Evolutionary conservation across 2,329 filamentous ascomycete species (phyloP).

Genomic region (Bipolaris bicolor): DNA sequence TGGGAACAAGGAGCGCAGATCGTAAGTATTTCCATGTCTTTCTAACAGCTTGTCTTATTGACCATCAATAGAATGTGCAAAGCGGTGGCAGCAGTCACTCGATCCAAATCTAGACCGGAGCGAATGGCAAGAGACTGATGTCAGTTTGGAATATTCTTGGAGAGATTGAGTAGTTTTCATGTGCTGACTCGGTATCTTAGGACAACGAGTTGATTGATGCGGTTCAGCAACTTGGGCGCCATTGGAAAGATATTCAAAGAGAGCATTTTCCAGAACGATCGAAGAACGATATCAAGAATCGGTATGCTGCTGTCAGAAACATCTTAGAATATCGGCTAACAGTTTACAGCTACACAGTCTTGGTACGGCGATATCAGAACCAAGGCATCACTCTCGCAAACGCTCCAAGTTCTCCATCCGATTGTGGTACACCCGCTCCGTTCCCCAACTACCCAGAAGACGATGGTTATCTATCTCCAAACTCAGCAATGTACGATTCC

Average conservation of each 20-base stretch:
- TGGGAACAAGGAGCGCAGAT: constrained; percentile 50
- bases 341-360: constrained; percentile 36
- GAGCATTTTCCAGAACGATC: constrained; percentile 46
- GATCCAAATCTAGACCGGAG: constrained; percentile 51
- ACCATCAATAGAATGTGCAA: constrained; percentile 52
- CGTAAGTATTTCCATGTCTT: constrained; percentile 36
- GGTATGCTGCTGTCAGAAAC: constrained; percentile 26
- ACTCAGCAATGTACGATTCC: constrained; percentile 24
- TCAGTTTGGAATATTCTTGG: constrained; percentile 17
- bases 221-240: constrained; percentile 42
- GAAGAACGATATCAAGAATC: constrained; percentile 50
- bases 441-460: constrained; percentile 24
- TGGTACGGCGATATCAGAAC: constrained; percentile 40
- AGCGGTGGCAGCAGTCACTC: constrained; percentile 55
- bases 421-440: constrained; percentile 21
- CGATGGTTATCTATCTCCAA: constrained; percentile 27
- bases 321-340: neutral
- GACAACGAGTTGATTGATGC: constrained; percentile 42
- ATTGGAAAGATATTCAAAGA: constrained; percentile 49
- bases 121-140: constrained; percentile 49
- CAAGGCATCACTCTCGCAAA: constrained; percentile 36
- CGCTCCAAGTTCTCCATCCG: constrained; percentile 30
- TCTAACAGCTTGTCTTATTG: neutral
- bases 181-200: constrained; percentile 15
- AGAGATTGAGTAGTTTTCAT: neutral